These are phyloP conservation scores for Bondarzewia mesenterica DNA, from an alignment of 1,284 basidiomycete genomes.

Conservation along the genomic window DNA sequence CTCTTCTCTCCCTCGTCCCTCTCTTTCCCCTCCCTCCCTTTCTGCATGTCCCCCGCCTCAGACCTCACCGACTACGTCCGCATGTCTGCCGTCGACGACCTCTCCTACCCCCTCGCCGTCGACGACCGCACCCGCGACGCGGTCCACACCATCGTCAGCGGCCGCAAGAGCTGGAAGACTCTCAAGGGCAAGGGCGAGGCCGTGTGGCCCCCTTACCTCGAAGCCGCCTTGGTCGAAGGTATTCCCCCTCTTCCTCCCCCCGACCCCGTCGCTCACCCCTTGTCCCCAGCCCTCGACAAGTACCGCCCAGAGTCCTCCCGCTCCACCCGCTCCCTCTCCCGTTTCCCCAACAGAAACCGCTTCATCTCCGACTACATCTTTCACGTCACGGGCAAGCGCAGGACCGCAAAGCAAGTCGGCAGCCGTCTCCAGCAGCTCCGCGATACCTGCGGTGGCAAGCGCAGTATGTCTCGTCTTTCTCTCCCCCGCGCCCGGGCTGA, in stretches of 20 bases:
- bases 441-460: conserved; percentile 57
- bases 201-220: conserved; percentile 70
- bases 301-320: conserved; percentile 63
- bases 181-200: conserved; percentile 56
- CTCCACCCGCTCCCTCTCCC: conserved; percentile 59
- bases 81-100: conserved; percentile 15
- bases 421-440: conserved; percentile 65
- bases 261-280: conserved; percentile 3
- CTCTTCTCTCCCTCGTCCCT: background rate
- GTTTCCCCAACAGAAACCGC: conserved; percentile 66
- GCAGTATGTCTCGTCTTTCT: conserved; percentile 33
- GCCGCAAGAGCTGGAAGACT: conserved; percentile 69
- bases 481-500: background rate
- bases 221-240: conserved; percentile 71
- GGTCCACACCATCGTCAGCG: conserved; percentile 56
- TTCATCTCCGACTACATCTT: conserved; percentile 68
- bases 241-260: conserved; percentile 5
- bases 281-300: conserved; percentile 43
- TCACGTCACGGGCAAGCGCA: conserved; percentile 49
- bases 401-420: conserved; percentile 67
- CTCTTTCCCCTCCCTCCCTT: background rate
- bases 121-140: conserved; percentile 31
- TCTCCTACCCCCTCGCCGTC: conserved; percentile 15
- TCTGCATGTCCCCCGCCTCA: conserved; percentile 3
- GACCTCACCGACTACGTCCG: conserved; percentile 12